phyloP scores from a whole-genome alignment of 2,329 filamentous ascomycete species.

The Fusarium sp. region DNA sequence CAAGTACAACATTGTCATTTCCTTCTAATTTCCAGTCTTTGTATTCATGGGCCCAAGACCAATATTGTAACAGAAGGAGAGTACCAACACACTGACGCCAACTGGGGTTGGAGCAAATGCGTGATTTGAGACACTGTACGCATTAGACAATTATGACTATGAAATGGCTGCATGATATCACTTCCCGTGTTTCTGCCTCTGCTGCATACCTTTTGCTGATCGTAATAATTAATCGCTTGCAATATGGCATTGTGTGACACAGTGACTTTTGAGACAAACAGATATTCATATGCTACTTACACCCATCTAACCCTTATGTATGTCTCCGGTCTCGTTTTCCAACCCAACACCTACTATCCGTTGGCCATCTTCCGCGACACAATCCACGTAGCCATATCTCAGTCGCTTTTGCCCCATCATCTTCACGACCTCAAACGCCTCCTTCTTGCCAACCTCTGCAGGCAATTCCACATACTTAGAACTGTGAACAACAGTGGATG shows the following conservation, averaged over 20 bases:
- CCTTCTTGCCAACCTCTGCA: neutral
- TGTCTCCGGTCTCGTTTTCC: neutral
- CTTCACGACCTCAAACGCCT: neutral
- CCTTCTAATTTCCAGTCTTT: no score
- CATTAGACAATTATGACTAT: accelerated
- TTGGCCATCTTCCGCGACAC: neutral
- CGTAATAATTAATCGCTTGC: accelerated
- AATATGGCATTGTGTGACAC: no score
- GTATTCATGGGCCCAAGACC: no score
- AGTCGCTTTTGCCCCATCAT: neutral
- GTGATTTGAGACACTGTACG: no score
- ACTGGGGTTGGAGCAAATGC: no score
- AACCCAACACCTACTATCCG: neutral
- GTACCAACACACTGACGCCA: no score
- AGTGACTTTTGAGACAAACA: accelerated
- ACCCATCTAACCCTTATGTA: neutral
- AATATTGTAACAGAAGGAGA: no score
- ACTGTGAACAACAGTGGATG: neutral
- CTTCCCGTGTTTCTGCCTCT: no score
- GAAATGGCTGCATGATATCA: no score
- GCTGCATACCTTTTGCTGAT: no score
- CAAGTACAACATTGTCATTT: no score
- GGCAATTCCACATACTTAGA: neutral
- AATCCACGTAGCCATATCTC: neutral
- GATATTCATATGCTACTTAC: no score